A percentile compares a stretch with the other conserved stretches of the same genome.
Evolutionary conservation across 208 protist species (phyloP).

Genomic region (Trichomonas tenax): DNA sequence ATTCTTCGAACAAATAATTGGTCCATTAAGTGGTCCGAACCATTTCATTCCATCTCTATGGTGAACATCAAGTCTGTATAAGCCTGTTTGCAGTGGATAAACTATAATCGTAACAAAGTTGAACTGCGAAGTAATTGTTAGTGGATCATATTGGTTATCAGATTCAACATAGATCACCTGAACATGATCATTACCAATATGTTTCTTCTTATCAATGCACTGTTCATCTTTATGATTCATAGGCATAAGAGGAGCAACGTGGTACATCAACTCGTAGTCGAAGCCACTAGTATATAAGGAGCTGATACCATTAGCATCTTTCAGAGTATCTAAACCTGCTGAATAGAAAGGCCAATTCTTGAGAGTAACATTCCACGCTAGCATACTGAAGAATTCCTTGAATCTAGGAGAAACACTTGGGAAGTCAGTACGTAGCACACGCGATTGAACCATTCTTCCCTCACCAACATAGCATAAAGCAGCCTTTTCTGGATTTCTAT

Average conservation of each 20-base stretch:
- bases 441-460: background rate
- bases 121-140: background rate
- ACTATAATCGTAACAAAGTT: background rate
- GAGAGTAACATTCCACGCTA: background rate
- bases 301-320: background rate
- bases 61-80: constrained; percentile 48
- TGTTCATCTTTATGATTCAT: background rate
- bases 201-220: background rate
- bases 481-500: background rate
- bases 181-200: background rate
- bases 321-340: background rate
- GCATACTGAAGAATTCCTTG: background rate
- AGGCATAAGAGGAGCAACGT: background rate
- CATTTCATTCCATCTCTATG: constrained; percentile 26
- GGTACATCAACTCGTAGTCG: background rate
- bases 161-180: background rate
- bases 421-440: background rate
- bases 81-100: constrained; percentile 40
- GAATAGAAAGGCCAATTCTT: background rate
- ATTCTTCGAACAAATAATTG: constrained; percentile 36
- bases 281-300: background rate
- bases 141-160: background rate
- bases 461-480: background rate
- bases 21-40: constrained; percentile 52
- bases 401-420: background rate